Conservation (phyloP, 2,329 filamentous ascomycete genomes). For the Penicillium sp. region DNA sequence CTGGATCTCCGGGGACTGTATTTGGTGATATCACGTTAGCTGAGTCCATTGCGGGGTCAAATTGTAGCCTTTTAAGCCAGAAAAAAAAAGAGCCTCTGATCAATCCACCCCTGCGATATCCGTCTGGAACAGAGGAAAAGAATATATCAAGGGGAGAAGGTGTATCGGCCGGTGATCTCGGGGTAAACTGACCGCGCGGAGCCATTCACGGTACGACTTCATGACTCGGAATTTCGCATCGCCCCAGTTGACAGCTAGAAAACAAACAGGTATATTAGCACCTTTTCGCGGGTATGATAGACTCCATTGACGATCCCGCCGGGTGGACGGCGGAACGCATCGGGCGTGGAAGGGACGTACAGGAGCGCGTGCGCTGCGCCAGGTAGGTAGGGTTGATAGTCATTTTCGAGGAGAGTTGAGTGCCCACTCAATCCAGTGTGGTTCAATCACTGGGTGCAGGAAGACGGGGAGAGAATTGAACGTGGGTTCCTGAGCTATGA, state of each 20-base stretch:
- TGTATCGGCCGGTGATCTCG: slow-evolving; percentile 8
- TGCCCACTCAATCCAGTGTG: slow-evolving; percentile 21
- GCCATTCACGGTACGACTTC: slow-evolving; percentile 89
- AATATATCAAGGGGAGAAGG: slow-evolving; percentile 4
- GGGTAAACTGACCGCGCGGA: slow-evolving; percentile 75
- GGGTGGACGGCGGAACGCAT: slow-evolving; percentile 20
- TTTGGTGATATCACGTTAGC: slow-evolving; percentile 11
- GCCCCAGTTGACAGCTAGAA: slow-evolving; percentile 76
- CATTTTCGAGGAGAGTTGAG: slow-evolving; percentile 53
- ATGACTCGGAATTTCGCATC: slow-evolving; percentile 87
- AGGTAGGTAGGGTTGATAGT: slow-evolving; percentile 92
- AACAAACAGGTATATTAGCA: slow-evolving; percentile 26
- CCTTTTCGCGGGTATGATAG: neutral
- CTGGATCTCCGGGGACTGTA: slow-evolving; percentile 91
- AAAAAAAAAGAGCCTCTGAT: neutral
- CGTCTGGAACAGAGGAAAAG: neutral
- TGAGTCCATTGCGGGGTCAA: neutral
- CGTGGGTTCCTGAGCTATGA: slow-evolving; percentile 27
- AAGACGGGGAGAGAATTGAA: slow-evolving; percentile 17
- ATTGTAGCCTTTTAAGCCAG: neutral
- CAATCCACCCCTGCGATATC: no score
- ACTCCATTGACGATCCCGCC: slow-evolving; percentile 14
- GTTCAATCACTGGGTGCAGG: slow-evolving; percentile 19
- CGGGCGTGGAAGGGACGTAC: slow-evolving; percentile 51
- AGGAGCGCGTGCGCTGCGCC: slow-evolving; percentile 74